Evolutionary conservation across 1,284 basidiomycete species (phyloP).

Genomic region (Melanopsichium pennsylvanicum): DNA sequence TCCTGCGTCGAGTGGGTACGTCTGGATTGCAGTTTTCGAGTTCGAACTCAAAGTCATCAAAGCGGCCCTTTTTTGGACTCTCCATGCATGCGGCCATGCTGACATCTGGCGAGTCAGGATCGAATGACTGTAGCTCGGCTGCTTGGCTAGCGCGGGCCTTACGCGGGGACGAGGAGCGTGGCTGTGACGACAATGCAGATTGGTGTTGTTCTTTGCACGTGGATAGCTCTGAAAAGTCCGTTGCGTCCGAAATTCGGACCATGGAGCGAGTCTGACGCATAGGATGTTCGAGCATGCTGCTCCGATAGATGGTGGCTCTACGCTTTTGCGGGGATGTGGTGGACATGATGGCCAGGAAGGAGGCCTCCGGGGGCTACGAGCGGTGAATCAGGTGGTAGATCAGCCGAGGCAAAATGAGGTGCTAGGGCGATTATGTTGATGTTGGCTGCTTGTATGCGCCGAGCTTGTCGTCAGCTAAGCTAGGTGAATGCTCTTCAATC

Average conservation of each 20-base stretch:
- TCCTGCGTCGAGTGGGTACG: slow-evolving; percentile 21
- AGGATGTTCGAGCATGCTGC: slow-evolving; percentile 23
- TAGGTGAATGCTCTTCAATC: no score
- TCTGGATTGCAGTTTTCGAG: slow-evolving; percentile 29
- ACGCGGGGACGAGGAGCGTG: slow-evolving; percentile 11
- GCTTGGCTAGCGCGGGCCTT: slow-evolving; percentile 24
- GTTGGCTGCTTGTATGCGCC: no score
- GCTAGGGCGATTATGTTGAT: no score
- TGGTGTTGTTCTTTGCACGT: slow-evolving; percentile 3
- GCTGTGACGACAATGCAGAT: slow-evolving; percentile 3
- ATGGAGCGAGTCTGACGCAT: slow-evolving; percentile 48
- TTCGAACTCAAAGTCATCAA: slow-evolving; percentile 48
- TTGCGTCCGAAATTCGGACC: slow-evolving; percentile 30
- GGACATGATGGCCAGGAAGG: slow-evolving; percentile 18
- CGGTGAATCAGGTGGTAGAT: no score
- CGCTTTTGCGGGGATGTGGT: slow-evolving; percentile 38
- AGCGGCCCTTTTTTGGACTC: slow-evolving; percentile 37
- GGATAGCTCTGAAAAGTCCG: slow-evolving; percentile 10
- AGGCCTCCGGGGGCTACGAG: no score
- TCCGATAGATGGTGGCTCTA: slow-evolving; percentile 12
- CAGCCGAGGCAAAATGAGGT: no score
- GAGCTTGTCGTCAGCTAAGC: no score
- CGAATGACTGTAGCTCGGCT: slow-evolving; percentile 18
- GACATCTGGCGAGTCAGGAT: slow-evolving; percentile 24
- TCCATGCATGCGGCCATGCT: slow-evolving; percentile 38